phyloP scores from a whole-genome alignment of 1,284 basidiomycete genomes.

The Kalmanozyma brasiliensis region DNA sequence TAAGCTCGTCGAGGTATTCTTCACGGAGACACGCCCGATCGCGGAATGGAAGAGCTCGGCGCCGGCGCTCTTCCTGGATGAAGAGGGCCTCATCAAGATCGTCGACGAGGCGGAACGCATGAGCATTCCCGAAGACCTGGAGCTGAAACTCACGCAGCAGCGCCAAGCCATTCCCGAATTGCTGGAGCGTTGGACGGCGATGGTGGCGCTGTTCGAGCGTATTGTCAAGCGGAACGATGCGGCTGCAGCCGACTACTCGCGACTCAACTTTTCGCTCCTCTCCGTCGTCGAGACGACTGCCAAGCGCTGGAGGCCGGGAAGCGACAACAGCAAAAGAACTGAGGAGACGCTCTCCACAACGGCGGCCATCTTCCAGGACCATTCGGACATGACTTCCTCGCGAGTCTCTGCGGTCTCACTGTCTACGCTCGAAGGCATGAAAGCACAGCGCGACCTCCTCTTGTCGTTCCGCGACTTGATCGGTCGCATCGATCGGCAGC shows the following conservation, averaged over 20 bases:
- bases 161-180: constrained; percentile 39
- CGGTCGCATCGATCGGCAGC: constrained; percentile 37
- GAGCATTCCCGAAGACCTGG: constrained; percentile 45
- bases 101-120: constrained; percentile 48
- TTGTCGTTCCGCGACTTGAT: constrained; percentile 46
- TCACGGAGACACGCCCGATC: constrained; percentile 36
- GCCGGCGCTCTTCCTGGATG: constrained; percentile 46
- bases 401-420: constrained; percentile 30
- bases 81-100: constrained; percentile 38
- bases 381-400: constrained; percentile 29
- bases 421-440: constrained; percentile 40
- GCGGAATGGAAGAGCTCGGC: constrained; percentile 39
- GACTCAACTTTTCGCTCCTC: constrained; percentile 46
- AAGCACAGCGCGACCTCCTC: constrained; percentile 51
- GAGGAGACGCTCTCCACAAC: constrained; percentile 34
- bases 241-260: constrained; percentile 45
- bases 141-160: constrained; percentile 45
- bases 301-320: constrained; percentile 45
- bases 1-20: constrained; percentile 45
- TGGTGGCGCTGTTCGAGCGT: constrained; percentile 44
- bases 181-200: constrained; percentile 46
- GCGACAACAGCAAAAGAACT: constrained; percentile 32
- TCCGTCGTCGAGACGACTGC: constrained; percentile 35
- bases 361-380: constrained; percentile 33
- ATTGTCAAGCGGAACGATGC: constrained; percentile 50